These are phyloP conservation scores for Solanum tarijense DNA, from an alignment of 257 asterid species.

Conservation along the genomic window DNA sequence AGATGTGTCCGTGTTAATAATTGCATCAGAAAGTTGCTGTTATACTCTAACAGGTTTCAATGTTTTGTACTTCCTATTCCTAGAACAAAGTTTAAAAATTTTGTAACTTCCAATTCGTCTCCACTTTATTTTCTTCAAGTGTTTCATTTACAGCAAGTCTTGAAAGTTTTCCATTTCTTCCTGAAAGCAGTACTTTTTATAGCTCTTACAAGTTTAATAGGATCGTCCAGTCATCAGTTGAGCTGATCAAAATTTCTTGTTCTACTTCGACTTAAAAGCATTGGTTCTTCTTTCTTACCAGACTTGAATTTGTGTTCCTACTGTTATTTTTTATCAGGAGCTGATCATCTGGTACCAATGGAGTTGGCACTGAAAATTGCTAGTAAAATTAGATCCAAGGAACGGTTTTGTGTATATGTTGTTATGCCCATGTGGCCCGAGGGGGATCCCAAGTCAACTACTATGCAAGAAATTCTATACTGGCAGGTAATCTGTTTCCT, in stretches of 20 bases:
- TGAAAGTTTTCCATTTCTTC: not conserved
- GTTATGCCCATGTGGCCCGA: slow-evolving; percentile 96
- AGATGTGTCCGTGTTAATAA: not conserved
- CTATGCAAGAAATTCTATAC: slow-evolving; percentile 81
- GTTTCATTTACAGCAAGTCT: not conserved
- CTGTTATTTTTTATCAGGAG: slow-evolving; percentile 33
- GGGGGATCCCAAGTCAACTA: slow-evolving; percentile 71
- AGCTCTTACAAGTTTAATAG: not conserved
- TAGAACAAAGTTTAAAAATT: not conserved
- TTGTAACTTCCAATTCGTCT: not conserved
- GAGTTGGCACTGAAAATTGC: slow-evolving; percentile 69
- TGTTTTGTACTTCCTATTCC: not conserved
- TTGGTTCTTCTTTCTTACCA: not conserved
- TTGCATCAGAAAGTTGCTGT: not conserved
- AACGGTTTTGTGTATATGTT: slow-evolving; percentile 70
- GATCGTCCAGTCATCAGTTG: not conserved
- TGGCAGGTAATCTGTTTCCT: slow-evolving; percentile 58
- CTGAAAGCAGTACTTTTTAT: not conserved
- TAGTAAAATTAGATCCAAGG: slow-evolving; percentile 66
- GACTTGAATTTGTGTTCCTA: not conserved
- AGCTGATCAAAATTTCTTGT: not conserved
- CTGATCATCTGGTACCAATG: slow-evolving; percentile 84
- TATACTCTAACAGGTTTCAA: not conserved
- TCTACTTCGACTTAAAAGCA: not conserved
- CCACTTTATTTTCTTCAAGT: not conserved